Evolutionary conservation across 805 yeast species (phyloP).

Genomic region (Teunomyces cretensis): DNA sequence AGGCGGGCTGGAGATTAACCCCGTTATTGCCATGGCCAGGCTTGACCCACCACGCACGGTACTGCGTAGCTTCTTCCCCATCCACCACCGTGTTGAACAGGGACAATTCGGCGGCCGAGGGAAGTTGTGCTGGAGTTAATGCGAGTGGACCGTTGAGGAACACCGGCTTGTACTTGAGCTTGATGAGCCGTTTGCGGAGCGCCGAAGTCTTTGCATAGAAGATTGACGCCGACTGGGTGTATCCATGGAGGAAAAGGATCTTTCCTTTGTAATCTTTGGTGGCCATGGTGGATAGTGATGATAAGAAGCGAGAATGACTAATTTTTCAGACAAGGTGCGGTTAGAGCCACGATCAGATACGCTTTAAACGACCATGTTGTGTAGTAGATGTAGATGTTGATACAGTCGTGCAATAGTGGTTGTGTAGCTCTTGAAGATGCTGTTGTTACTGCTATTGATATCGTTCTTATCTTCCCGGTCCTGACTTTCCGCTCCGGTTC

Average conservation of each 20-base stretch:
- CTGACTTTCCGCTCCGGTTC: no score
- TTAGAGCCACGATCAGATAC: no score
- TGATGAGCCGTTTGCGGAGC: constrained; percentile 70
- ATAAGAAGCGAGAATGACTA: background rate
- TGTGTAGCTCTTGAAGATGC: no score
- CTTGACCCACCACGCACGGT: constrained; percentile 78
- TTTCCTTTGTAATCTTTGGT: constrained; percentile 36
- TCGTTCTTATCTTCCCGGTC: no score
- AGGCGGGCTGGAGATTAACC: constrained; percentile 48
- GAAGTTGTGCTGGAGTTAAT: constrained; percentile 68
- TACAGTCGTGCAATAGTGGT: no score
- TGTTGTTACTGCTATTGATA: no score
- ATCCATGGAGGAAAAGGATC: constrained; percentile 88
- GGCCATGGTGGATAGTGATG: background rate
- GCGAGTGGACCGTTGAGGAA: constrained; percentile 78
- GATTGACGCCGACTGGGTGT: constrained; percentile 76
- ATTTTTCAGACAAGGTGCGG: no score
- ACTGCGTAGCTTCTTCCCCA: constrained; percentile 31
- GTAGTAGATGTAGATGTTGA: no score
- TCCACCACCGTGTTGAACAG: constrained; percentile 44
- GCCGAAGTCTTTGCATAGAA: constrained; percentile 91
- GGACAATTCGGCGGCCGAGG: constrained; percentile 60
- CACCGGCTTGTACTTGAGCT: constrained; percentile 64
- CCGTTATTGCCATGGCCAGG: constrained; percentile 44
- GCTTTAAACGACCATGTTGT: no score